Base-by-base conservation (phyloP, 2,329 filamentous ascomycete genomes). In the Fusarium albidum region DNA sequence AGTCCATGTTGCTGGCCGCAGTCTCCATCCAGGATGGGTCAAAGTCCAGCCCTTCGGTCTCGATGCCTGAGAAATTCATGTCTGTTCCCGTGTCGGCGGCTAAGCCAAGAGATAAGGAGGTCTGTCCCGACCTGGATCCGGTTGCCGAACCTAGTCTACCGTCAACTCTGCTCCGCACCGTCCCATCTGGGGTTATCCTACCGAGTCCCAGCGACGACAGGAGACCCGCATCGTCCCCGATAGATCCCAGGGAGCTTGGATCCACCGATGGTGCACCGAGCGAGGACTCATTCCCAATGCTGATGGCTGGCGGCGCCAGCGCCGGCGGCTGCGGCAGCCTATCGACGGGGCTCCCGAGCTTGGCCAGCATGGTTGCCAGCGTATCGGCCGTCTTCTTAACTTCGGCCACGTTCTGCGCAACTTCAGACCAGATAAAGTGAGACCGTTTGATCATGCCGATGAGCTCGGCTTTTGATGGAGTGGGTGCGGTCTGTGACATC, bases 311-410 rank as follows among this genome's bases (percentile, higher is more conserved):
- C 25, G 32, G 33, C n/a, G 33, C 31, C 33, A 42, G 40, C 10
- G 45, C 44, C 13, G 43, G 27, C 26, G 32, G 17, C 15, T 37
- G 41, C 9, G 55, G 48, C 6, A 47, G 47, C 12, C 57, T 49
- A 11, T 65, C 62, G 9, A 71, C 64, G 2, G 72, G 67, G 18
- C 59, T 63, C 5, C 71, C 73, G 7, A 82, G 68, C 57, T 75
- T 79, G 3, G 68, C 67, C 28, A 82, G 66, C 73, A 83, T 80
- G 5, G 72, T 75, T 6, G 72, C 70, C 46, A 83, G 64, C 7
- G 79, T 75, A 29, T 75, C 73, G 10, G 73, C 74, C 21, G 80
- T 79, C 67, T 80, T 82, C 33, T 68, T 73, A 39, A 78, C 71
- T 49, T 80, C 79, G 2, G 68, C 61, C 18, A 72, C 64, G 9